Conservation (phyloP, 805 yeast genomes). For the Torulaspora indica region DNA sequence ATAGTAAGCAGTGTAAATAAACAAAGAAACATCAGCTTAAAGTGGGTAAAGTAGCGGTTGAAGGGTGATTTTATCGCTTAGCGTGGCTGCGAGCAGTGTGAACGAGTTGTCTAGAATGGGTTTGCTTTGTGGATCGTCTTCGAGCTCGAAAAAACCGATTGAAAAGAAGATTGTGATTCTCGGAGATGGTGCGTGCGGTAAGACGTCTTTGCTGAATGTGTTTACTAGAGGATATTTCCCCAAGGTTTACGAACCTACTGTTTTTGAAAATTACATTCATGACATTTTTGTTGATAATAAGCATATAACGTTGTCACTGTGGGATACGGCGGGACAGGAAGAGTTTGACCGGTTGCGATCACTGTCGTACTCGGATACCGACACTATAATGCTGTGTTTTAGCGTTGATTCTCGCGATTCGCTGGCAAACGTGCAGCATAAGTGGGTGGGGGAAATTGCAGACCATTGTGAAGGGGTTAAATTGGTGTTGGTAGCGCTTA, state of each 20-base stretch:
- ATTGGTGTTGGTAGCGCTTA: slow-evolving; percentile 86
- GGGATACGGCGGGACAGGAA: slow-evolving; percentile 99
- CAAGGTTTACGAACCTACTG: slow-evolving; percentile 97
- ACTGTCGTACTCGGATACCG: slow-evolving; percentile 89
- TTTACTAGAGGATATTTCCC: slow-evolving; percentile 97
- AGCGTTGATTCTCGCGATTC: slow-evolving; percentile 93
- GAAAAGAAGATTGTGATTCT: slow-evolving; percentile 90
- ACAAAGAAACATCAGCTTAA: background rate
- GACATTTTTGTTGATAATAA: slow-evolving; percentile 94
- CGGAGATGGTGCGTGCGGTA: slow-evolving; percentile 99
- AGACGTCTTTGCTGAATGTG: slow-evolving; percentile 88
- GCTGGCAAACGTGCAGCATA: slow-evolving; percentile 86
- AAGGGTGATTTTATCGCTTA: background rate
- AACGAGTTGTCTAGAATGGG: slow-evolving; percentile 11
- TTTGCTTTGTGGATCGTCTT: slow-evolving; percentile 31
- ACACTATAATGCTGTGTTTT: slow-evolving; percentile 94
- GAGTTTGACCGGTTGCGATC: slow-evolving; percentile 94
- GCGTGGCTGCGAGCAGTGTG: background rate
- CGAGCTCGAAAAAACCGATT: slow-evolving; percentile 42
- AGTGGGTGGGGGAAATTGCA: slow-evolving; percentile 95
- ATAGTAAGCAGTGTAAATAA: slow-evolving; percentile 5
- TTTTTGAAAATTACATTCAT: slow-evolving; percentile 94
- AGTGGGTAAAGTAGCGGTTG: too few relatives aligned
- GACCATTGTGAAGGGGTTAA: slow-evolving; percentile 97
- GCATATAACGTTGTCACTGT: slow-evolving; percentile 83